Evolutionary conservation across 2,329 filamentous ascomycete genomes (phyloP).

Genomic region (Colletotrichum sp.): DNA sequence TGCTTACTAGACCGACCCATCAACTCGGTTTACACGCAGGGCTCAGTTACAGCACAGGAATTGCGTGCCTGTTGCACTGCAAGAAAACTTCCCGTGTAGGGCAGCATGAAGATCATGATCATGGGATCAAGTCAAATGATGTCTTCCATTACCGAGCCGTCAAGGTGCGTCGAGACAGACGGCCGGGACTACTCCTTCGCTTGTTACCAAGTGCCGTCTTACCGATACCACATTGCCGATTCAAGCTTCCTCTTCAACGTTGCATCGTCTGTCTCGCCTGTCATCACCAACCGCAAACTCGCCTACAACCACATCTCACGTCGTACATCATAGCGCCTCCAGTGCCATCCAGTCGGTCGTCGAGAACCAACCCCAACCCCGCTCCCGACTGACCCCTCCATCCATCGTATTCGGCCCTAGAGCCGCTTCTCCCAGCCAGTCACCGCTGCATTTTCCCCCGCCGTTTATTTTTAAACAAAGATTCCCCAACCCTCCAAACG

Average conservation of each 20-base stretch:
- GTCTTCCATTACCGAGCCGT: not conserved
- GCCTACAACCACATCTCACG: not conserved
- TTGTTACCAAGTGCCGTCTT: not conserved
- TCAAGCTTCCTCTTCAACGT: not conserved
- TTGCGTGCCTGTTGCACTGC: not conserved
- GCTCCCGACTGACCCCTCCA: not conserved
- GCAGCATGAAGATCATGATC: not conserved
- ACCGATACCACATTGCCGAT: not conserved
- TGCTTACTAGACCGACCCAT: not conserved
- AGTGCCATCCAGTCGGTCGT: not conserved
- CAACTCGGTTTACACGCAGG: not conserved
- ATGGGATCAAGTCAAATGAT: not conserved
- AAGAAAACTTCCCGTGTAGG: not conserved
- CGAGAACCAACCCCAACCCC: not conserved
- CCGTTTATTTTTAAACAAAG: conserved; percentile 6
- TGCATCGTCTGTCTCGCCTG: not conserved
- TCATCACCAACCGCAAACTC: not conserved
- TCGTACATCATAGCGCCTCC: not conserved
- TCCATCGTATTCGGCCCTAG: not conserved
- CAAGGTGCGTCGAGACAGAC: not conserved
- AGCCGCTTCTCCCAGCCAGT: not conserved
- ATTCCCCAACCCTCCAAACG: conserved; percentile 1
- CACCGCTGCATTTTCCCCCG: not conserved
- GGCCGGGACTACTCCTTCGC: not conserved
- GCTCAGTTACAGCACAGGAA: not conserved